Conservation (phyloP, 768 basidiomycete genomes). For the Nidularia sp. region DNA sequence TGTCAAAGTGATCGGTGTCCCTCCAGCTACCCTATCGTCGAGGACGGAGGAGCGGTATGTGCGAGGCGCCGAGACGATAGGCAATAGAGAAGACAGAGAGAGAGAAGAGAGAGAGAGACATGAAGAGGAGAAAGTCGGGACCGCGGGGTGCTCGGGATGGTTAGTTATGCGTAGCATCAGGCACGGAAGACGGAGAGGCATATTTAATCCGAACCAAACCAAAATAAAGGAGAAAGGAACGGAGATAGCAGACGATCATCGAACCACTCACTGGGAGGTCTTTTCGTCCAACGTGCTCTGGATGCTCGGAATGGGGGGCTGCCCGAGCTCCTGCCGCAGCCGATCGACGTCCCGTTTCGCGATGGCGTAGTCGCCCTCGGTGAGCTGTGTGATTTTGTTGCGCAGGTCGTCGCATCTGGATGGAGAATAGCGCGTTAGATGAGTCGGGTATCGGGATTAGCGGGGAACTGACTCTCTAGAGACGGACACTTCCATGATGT, state of each 20-base stretch:
- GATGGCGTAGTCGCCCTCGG: constrained; percentile 71
- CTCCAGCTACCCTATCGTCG: too few relatives aligned
- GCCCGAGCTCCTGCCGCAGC: constrained; percentile 72
- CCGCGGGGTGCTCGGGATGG: not conserved
- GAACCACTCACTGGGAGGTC: constrained; percentile 41
- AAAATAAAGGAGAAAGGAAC: too few relatives aligned
- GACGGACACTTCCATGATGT: constrained; percentile 63
- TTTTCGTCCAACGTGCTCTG: constrained; percentile 75
- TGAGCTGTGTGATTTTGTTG: constrained; percentile 58
- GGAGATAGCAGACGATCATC: too few relatives aligned
- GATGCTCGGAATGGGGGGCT: constrained; percentile 66
- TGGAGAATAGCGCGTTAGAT: constrained; percentile 1
- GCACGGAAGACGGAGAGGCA: too few relatives aligned
- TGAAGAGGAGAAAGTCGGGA: not conserved
- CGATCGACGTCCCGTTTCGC: constrained; percentile 78
- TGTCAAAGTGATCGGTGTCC: too few relatives aligned
- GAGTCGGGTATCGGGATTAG: constrained; percentile 2
- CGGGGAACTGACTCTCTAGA: constrained; percentile 56
- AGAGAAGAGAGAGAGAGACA: constrained; percentile 1
- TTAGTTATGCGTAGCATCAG: too few relatives aligned
- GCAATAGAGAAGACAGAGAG: constrained; percentile 2
- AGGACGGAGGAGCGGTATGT: not conserved
- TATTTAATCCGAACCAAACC: too few relatives aligned
- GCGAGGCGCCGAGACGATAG: not conserved
- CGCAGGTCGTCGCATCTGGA: constrained; percentile 64